Evolutionary conservation across 257 asterid species (phyloP), one percentile per base, ranked within the genome.

Genomic region (Solanum piurae): DNA sequence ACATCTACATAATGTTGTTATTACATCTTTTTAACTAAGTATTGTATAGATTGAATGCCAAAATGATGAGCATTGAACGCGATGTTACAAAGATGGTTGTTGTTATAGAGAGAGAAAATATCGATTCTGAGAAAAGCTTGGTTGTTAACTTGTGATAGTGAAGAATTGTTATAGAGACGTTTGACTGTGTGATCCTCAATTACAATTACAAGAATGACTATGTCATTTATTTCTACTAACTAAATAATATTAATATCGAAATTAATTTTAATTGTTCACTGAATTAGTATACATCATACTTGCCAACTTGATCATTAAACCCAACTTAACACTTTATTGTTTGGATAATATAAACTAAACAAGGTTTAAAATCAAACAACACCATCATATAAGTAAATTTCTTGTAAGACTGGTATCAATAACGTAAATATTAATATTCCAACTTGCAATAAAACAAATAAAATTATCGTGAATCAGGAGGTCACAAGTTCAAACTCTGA

Each of bases 191-290:
- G 25, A 33, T 33, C 79, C 77, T 7, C 13, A 8, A 4, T 4
- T 69, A 29, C 38, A 69, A 69, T 29, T 29, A 69, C 76, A 29
- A 29, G 23, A 69, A 69, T 69, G 4, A 74, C 66, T 76, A 3
- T 20, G 74, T 34, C 86, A 9, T 20, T 34, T 33, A 33, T 73
- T 87, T 88, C 83, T 88, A 62, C 85, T 88, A 94, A 62, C 85
- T 88, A 94, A 91, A 90, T 71, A n/a, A 49, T 16, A 83, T 9
- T 55, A 49, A 58, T 62, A n/a, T 2, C 46, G 66, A 58, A 36
- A 8, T 14, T 83, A 83, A 12, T 66, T 66, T 37, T 55, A 2
- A 38, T 38, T 58, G 18, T n/a, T 58, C 33, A 33, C n/a, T 36
- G 60, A 49, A 38, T 76, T n/a, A n/a, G 23, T 40, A 6, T 38